phyloP scores from a whole-genome alignment of 805 yeast genomes.

The Brettanomyces nanus region DNA sequence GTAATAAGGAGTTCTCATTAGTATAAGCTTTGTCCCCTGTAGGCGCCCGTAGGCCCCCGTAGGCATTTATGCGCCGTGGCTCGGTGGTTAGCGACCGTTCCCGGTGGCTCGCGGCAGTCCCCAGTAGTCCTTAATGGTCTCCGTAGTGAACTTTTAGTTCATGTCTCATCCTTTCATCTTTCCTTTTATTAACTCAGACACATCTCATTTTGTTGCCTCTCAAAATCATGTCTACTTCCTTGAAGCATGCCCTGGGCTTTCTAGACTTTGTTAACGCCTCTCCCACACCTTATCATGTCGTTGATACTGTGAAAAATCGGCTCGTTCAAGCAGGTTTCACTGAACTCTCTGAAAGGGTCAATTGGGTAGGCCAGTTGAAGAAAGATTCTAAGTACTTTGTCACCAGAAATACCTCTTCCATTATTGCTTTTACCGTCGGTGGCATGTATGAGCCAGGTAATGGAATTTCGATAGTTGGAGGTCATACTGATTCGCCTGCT shows the following conservation, averaged over 20 bases:
- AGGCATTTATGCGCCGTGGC: too few relatives aligned
- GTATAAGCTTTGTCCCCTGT: too few relatives aligned
- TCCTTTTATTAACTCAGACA: too few relatives aligned
- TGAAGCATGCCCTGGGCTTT: slow-evolving; percentile 49
- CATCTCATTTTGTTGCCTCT: too few relatives aligned
- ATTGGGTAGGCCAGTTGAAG: slow-evolving; percentile 53
- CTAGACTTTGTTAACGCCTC: slow-evolving; percentile 72
- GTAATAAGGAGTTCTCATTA: too few relatives aligned
- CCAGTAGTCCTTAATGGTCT: too few relatives aligned
- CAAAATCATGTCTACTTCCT: slow-evolving; percentile 3
- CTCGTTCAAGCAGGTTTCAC: slow-evolving; percentile 57
- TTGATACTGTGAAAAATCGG: slow-evolving; percentile 49
- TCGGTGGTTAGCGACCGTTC: too few relatives aligned
- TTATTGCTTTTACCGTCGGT: slow-evolving; percentile 83
- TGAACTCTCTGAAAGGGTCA: slow-evolving; percentile 62
- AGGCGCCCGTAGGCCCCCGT: too few relatives aligned
- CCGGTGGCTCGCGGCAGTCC: too few relatives aligned
- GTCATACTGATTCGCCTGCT: slow-evolving; percentile 93
- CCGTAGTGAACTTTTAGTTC: too few relatives aligned
- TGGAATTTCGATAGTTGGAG: slow-evolving; percentile 85
- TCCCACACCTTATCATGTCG: slow-evolving; percentile 95
- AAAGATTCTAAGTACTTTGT: slow-evolving; percentile 69
- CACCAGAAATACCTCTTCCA: slow-evolving; percentile 82
- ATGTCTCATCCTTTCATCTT: too few relatives aligned
- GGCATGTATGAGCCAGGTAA: slow-evolving; percentile 64